Conservation (phyloP, 371 early-diverging fungal species). For the Batrachochytrium dendrobatidis region DNA sequence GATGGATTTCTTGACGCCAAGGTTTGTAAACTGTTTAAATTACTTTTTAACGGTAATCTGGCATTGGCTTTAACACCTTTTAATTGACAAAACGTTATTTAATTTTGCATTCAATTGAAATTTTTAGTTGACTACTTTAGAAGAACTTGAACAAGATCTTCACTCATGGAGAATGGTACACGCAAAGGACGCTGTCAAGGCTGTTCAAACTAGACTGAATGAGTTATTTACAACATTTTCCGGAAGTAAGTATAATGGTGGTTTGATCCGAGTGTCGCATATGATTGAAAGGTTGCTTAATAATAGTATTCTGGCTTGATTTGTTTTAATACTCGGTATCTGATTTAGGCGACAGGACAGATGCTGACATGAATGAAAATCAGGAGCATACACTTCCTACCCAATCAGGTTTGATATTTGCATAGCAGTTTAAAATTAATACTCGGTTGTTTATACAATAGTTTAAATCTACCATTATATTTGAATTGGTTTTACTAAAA, state of each 20-base stretch:
- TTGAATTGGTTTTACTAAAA: too few species aligned
- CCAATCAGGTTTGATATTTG: too few species aligned
- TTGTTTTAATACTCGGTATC: too few species aligned
- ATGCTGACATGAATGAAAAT: too few species aligned
- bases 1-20: slow-evolving; percentile 65
- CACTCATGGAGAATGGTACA: slow-evolving; percentile 21
- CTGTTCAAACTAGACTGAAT: background rate
- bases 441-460: too few species aligned
- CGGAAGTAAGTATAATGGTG: background rate
- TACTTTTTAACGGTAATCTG: background rate
- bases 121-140: slow-evolving; percentile 53
- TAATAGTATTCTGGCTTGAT: too few species aligned
- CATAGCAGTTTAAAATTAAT: too few species aligned
- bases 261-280: too few species aligned
- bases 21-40: slow-evolving; percentile 22
- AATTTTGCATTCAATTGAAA: background rate
- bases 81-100: background rate
- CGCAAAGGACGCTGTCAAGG: background rate
- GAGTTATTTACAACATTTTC: background rate
- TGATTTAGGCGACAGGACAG: too few species aligned
- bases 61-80: background rate
- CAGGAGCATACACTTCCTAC: too few species aligned
- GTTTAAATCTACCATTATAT: too few species aligned
- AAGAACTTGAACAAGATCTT: slow-evolving; percentile 45
- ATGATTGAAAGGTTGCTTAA: too few species aligned